Conservation (phyloP, 2,329 filamentous ascomycete species). For the Colletotrichum agaves region DNA sequence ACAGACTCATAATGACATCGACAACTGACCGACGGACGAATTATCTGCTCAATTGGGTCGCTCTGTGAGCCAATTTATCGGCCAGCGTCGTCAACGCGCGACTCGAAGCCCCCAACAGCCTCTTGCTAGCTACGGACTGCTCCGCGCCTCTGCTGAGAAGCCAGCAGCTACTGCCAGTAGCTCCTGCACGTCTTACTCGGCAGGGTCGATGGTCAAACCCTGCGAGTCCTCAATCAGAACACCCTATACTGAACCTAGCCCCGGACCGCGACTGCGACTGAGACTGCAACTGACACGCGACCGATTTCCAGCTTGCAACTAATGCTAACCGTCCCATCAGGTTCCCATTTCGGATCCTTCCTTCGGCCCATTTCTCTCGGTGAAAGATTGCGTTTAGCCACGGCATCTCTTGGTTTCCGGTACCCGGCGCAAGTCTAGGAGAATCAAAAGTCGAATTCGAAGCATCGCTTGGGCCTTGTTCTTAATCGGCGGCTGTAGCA, state of each 20-base stretch:
- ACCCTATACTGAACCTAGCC: neutral
- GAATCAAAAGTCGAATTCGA: constrained; percentile 37
- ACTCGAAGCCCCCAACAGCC: too few species aligned
- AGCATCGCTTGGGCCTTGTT: constrained; percentile 37
- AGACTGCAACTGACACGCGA: neutral
- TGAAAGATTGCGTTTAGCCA: constrained; percentile 43
- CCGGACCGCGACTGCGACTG: constrained; percentile 4
- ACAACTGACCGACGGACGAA: too few species aligned
- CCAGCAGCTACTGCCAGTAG: too few species aligned
- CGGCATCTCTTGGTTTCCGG: constrained; percentile 32
- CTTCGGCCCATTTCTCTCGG: constrained; percentile 40
- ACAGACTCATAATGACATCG: too few species aligned
- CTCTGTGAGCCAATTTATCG: too few species aligned
- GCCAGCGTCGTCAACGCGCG: too few species aligned
- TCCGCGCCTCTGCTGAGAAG: too few species aligned
- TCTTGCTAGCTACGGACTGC: too few species aligned
- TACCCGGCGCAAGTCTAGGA: constrained; percentile 36
- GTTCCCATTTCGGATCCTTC: constrained; percentile 36
- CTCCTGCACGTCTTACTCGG: too few species aligned
- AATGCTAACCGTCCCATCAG: constrained; percentile 19
- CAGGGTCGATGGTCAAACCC: too few species aligned
- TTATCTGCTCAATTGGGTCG: too few species aligned
- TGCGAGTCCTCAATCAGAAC: too few species aligned
- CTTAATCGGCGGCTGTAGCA: constrained; percentile 36
- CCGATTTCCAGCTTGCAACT: neutral